Evolutionary conservation across 331 rosid species (phyloP).

Genomic region (Quercus lobata): DNA sequence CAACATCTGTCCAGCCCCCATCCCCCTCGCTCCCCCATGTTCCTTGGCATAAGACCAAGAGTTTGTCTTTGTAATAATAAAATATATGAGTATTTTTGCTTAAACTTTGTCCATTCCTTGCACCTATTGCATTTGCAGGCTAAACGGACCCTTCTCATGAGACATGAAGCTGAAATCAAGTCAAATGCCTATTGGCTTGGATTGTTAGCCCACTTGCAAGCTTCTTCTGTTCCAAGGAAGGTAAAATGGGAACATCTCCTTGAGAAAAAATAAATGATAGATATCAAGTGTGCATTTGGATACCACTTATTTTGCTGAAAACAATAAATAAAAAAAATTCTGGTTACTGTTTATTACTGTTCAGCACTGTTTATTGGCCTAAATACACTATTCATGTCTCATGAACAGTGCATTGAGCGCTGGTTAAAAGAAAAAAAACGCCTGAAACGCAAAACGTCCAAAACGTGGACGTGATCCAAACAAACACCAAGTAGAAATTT

Average conservation of each 20-base stretch:
- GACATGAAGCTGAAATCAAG: conserved; percentile 97
- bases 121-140: conserved; percentile 53
- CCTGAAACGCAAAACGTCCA: no score
- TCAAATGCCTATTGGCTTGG: conserved; percentile 98
- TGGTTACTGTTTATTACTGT: no score
- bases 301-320: no score
- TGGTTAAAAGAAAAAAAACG: no score
- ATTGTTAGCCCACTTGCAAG: conserved; percentile 88
- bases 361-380: no score
- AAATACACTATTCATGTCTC: no score
- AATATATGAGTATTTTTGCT: neutral
- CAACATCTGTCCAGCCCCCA: neutral
- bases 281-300: neutral
- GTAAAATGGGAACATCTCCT: conserved; percentile 38
- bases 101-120: conserved; percentile 10
- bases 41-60: neutral
- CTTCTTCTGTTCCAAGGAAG: conserved; percentile 96
- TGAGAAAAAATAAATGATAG: neutral
- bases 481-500: neutral
- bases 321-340: no score
- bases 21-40: neutral
- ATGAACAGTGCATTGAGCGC: no score
- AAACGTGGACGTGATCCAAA: no score
- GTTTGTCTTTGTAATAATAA: neutral
- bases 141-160: conserved; percentile 87